Conservation (phyloP, 305 asterid species). For the Fraxinus platypoda region DNA sequence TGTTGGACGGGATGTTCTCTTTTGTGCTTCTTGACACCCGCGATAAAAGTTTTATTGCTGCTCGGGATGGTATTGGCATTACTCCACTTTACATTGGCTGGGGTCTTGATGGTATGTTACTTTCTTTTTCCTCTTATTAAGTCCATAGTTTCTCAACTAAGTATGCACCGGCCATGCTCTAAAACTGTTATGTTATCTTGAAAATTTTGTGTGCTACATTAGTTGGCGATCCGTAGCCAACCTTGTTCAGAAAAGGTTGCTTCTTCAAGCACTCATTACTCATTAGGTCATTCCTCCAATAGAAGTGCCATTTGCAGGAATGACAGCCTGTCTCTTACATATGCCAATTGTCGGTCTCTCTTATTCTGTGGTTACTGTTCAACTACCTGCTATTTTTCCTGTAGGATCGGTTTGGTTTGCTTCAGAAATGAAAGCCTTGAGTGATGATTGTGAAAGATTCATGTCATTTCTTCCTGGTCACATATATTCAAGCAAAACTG, state of each 20-base stretch:
- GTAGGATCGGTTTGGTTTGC: conserved; percentile 99
- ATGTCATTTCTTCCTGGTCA: conserved; percentile 93
- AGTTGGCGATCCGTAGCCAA: conserved; percentile 13
- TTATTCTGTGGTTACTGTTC: conserved; percentile 14
- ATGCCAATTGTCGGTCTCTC: conserved; percentile 3
- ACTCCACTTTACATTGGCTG: conserved; percentile 97
- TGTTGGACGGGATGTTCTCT: conserved; percentile 99
- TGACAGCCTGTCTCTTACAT: conserved; percentile 1
- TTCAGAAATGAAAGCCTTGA: conserved; percentile 98
- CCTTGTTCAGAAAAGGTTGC: conserved; percentile 7
- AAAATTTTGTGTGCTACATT: conserved; percentile 9
- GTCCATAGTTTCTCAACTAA: conserved; percentile 1
- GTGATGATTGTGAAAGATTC: conserved; percentile 97
- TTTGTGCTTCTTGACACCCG: conserved; percentile 98
- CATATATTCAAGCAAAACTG: conserved; percentile 90
- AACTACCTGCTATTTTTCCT: conserved; percentile 15
- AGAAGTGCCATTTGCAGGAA: neutral
- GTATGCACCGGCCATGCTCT: conserved; percentile 2
- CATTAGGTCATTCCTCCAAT: neutral
- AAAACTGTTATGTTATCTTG: neutral
- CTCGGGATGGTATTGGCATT: conserved; percentile 99
- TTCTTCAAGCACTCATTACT: neutral
- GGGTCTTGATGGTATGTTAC: conserved; percentile 93
- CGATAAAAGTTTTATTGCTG: conserved; percentile 94
- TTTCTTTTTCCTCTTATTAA: conserved; percentile 3